Conservation (phyloP, 805 yeast genomes). For the Metschnikowia noctiluminum region DNA sequence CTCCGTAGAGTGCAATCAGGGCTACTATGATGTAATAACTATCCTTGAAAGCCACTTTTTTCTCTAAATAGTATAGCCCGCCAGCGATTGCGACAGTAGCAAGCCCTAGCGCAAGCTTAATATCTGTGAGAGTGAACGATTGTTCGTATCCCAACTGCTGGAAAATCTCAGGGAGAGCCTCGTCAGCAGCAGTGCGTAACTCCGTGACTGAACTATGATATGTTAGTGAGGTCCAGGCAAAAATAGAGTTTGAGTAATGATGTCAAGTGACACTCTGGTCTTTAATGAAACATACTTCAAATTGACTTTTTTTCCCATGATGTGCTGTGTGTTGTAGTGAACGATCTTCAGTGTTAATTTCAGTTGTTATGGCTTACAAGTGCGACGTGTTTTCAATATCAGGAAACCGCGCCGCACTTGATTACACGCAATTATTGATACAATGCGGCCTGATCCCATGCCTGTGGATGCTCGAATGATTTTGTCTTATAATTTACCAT, state of each 20-base stretch:
- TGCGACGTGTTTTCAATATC: constrained; percentile 1
- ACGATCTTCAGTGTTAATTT: no score
- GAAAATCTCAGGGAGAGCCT: constrained; percentile 40
- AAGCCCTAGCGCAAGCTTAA: constrained; percentile 49
- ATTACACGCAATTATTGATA: not conserved
- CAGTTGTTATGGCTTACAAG: not conserved
- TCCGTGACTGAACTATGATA: constrained; percentile 42
- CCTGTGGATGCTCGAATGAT: no score
- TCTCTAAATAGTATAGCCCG: constrained; percentile 45
- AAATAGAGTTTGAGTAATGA: not conserved
- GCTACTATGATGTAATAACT: constrained; percentile 31
- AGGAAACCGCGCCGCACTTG: not conserved
- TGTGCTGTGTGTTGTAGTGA: constrained; percentile 4
- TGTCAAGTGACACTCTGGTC: not conserved
- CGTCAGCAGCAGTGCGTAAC: constrained; percentile 49
- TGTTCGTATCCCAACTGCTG: constrained; percentile 46
- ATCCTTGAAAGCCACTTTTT: constrained; percentile 42
- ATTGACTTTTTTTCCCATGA: constrained; percentile 22
- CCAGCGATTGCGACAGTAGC: constrained; percentile 46
- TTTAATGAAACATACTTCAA: constrained; percentile 22
- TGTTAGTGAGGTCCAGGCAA: not conserved
- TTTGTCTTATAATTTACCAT: no score
- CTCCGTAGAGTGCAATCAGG: constrained; percentile 37
- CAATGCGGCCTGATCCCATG: no score
- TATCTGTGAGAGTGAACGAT: constrained; percentile 43